These are phyloP conservation scores for Trametopsis cervina DNA, from an alignment of 768 basidiomycete species.

Conservation along the genomic window DNA sequence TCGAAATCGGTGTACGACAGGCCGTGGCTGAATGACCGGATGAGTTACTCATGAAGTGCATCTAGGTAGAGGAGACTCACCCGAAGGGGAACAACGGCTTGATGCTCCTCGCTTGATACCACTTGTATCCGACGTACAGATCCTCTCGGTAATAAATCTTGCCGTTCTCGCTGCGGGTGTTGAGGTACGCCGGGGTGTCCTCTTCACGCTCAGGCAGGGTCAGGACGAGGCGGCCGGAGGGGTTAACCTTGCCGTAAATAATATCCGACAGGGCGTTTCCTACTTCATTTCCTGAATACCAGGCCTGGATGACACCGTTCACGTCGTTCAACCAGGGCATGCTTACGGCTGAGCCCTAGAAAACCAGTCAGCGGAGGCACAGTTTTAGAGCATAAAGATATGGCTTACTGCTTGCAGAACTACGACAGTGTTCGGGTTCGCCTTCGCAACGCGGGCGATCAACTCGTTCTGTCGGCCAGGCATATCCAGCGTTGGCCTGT, in stretches of 20 bases:
- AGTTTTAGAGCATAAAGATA: no score
- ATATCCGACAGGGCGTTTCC: constrained; percentile 63
- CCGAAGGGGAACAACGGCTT: constrained; percentile 64
- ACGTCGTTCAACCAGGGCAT: constrained; percentile 69
- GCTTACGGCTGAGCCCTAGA: constrained; percentile 57
- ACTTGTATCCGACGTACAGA: constrained; percentile 64
- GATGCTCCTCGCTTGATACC: constrained; percentile 48
- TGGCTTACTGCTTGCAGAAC: constrained; percentile 56
- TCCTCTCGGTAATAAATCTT: constrained; percentile 50
- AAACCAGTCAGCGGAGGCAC: not conserved
- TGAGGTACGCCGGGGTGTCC: constrained; percentile 57
- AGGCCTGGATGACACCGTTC: constrained; percentile 50
- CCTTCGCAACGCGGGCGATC: constrained; percentile 42
- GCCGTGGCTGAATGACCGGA: constrained; percentile 43
- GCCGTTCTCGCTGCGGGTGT: constrained; percentile 53
- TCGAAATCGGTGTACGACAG: constrained; percentile 71
- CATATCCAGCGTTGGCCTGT: constrained; percentile 52
- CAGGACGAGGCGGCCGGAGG: constrained; percentile 50
- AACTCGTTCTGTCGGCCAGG: constrained; percentile 57
- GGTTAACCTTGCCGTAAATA: constrained; percentile 57
- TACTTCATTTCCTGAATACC: constrained; percentile 61
- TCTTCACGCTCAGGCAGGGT: constrained; percentile 52
- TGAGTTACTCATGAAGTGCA: constrained; percentile 1
- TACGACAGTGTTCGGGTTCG: constrained; percentile 53
- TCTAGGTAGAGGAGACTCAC: constrained; percentile 24